Base-by-base conservation (phyloP, 2,329 filamentous ascomycete genomes). In the Sporothrix mexicana region DNA sequence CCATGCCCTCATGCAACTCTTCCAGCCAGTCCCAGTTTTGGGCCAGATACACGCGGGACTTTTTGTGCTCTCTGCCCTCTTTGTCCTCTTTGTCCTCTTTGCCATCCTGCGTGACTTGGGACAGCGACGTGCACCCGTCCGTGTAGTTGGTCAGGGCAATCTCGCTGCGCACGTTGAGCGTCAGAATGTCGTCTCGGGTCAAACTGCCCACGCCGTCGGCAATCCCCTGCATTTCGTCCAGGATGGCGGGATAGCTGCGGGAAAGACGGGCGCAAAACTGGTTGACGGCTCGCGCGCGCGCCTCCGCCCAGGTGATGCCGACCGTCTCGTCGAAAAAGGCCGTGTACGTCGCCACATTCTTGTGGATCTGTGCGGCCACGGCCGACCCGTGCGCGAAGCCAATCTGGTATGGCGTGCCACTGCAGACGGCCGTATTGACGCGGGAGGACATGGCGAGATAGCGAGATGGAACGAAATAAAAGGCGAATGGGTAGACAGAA, bases 101-200 rank as follows among this genome's bases (percentile, higher is more conserved):
- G 53, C 23, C 53, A 57, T 23, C 23, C 15, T 23, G 20, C 10
- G 36, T 47, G 1, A 30, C 23, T 36, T 62, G 36, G 13, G 71
- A 47, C 41, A 72, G 23, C 66, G 71, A 62, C 25, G 71, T 72
- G 30, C 71, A 72, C 17, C 71, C 71, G 43, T 72, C 71, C 30
- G 71, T 53, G 68, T 72, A 72, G 71, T 69, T 62, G 45, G 71
- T 72, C 43, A 72, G 71, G 5, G 71, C 71, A 55, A 72, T 72
- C 47, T 72, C 71, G 55, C 71, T 72, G 53, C 71, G 71, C 53
- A 72, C 71, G 71, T 90, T 90, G 41, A 72, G 71, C 7, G 71
- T 62, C 12, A 90, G 79, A 1, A 87, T 86, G 2, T 90, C 78
- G n/a, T 90, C 84, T 62, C 88, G 85, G 2, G 86, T 77, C 1